Evolutionary conservation across 768 basidiomycete genomes (phyloP).

Genomic region (Leucosporidium creatinivorum): DNA sequence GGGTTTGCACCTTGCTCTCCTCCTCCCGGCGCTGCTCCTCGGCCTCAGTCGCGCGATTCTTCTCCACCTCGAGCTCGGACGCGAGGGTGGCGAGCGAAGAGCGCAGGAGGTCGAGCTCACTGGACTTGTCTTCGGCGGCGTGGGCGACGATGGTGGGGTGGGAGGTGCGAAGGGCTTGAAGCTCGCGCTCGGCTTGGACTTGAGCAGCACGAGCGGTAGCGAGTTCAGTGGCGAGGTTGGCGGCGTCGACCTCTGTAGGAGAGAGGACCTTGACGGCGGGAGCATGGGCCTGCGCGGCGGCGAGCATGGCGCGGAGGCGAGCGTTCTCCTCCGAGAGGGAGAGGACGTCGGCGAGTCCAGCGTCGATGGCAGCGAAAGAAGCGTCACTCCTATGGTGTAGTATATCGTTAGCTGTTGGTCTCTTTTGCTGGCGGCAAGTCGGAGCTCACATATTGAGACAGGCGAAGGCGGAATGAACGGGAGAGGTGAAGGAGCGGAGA

Average conservation of each 20-base stretch:
- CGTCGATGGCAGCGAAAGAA: conserved; percentile 24
- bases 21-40: conserved; percentile 21
- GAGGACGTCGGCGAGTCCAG: conserved; percentile 11
- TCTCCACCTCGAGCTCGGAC: conserved; percentile 22
- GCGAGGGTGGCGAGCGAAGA: conserved; percentile 27
- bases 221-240: conserved; percentile 15
- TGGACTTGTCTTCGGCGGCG: conserved; percentile 15
- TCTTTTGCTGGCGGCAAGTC: too few relatives aligned
- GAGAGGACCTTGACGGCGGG: background rate
- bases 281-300: background rate
- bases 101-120: conserved; percentile 15
- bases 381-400: conserved; percentile 12
- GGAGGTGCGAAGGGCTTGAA: background rate
- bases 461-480: too few relatives aligned
- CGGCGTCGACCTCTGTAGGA: conserved; percentile 3
- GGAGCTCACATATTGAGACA: too few relatives aligned
- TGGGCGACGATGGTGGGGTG: background rate
- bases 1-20: conserved; percentile 32
- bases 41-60: conserved; percentile 6
- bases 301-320: conserved; percentile 20
- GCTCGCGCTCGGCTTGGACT: conserved; percentile 11
- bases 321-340: conserved; percentile 27
- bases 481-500: too few relatives aligned
- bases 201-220: conserved; percentile 9
- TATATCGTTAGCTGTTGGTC: too few relatives aligned